These are phyloP conservation scores for Exophiala dermatitidis DNA, from an alignment of 2,329 filamentous ascomycete genomes.

Conservation along the genomic window DNA sequence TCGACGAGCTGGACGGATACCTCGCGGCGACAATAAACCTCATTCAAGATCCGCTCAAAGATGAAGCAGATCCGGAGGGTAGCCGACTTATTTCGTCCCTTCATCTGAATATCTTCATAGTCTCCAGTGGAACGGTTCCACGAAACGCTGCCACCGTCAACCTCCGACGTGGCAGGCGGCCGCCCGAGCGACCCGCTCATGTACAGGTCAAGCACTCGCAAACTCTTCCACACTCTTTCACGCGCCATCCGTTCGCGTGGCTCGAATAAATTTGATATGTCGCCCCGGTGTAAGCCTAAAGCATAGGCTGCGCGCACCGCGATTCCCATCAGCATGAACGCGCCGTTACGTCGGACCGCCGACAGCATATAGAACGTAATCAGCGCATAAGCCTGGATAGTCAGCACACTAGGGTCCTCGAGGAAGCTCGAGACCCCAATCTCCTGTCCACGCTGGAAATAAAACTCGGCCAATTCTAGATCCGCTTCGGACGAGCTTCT, in stretches of 20 bases:
- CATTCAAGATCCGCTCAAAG: constrained; percentile 38
- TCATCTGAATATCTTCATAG: constrained; percentile 39
- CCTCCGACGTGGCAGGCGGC: constrained; percentile 48
- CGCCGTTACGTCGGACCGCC: constrained; percentile 46
- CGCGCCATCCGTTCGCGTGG: constrained; percentile 36
- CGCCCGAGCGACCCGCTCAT: constrained; percentile 46
- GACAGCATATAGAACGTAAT: constrained; percentile 49
- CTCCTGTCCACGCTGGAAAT: constrained; percentile 42
- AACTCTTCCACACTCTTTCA: constrained; percentile 48
- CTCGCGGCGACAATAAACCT: constrained; percentile 40
- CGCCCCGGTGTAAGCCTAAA: constrained; percentile 46
- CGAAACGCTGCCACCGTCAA: constrained; percentile 33
- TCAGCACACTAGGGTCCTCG: constrained; percentile 44
- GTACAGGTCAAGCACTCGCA: constrained; percentile 47
- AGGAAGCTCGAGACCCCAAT: constrained; percentile 42
- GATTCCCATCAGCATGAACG: constrained; percentile 47
- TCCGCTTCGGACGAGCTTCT: constrained; percentile 32
- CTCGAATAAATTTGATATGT: constrained; percentile 47
- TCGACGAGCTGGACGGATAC: constrained; percentile 38
- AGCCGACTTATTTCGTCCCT: constrained; percentile 36
- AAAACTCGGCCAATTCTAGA: constrained; percentile 40
- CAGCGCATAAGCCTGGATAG: constrained; percentile 46
- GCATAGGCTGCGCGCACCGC: constrained; percentile 48
- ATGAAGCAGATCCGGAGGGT: constrained; percentile 40
- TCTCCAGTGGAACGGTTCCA: constrained; percentile 25